Percentiles rank a stretch among this genome's conserved stretches.
These are phyloP conservation scores for Streptanthus diversifolius DNA, from an alignment of 345 rosid species.

Conservation along the genomic window DNA sequence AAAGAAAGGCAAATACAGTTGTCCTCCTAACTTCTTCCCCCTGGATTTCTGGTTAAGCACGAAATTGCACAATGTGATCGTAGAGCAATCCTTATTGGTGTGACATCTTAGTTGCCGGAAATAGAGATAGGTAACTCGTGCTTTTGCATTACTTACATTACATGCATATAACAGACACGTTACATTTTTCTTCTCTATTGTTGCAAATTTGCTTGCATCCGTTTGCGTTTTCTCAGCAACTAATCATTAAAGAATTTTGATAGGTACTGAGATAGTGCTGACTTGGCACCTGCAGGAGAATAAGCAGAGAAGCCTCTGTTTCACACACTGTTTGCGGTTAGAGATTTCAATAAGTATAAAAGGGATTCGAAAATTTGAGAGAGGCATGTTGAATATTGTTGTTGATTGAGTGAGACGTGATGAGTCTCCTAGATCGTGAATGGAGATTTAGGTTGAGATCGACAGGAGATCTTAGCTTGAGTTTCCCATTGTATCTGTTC, in stretches of 20 bases:
- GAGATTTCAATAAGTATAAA: no score
- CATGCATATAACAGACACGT: neutral
- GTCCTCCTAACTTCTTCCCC: neutral
- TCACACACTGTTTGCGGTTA: no score
- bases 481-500: no score
- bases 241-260: neutral
- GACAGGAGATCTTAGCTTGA: no score
- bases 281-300: no score
- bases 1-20: neutral
- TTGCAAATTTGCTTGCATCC: neutral
- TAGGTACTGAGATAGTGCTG: no score
- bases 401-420: no score
- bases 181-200: neutral
- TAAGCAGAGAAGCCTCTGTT: no score
- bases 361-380: no score
- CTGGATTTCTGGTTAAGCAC: neutral
- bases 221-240: neutral
- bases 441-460: no score
- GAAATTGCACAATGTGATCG: slow-evolving; percentile 13
- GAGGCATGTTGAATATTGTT: no score
- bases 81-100: neutral
- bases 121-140: slow-evolving; percentile 2
- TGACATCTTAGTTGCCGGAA: neutral
- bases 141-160: neutral
- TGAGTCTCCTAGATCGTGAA: no score